Evolutionary conservation across 805 yeast genomes (phyloP), one percentile per base, ranked within the genome.

Genomic region (Kluyveromyces siamensis): DNA sequence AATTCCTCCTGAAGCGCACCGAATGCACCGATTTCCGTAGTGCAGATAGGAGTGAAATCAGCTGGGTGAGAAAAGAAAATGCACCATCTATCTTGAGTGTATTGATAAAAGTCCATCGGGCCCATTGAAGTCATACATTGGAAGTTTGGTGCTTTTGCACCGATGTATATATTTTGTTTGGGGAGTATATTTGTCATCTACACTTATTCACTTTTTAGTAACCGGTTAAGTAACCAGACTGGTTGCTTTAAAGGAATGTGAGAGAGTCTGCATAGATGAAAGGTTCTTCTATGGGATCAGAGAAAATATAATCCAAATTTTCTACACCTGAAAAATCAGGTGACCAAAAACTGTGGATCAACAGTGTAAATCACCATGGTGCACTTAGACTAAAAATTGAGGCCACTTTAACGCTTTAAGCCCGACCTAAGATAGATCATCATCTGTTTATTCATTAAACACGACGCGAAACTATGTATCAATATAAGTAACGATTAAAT

Each of bases 21-120:
- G 60, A 83, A 82, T 8, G 87, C 88, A 53, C 88, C 88, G 51
- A 83, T 72, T 66, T 83, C 89, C 46, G 89, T 83, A 54, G 88
- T 83, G 65, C 89, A 83, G 44, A 83, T 86, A 36, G 89, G 89
- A 18, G 89, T 83, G 72, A 79, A 83, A 63, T 83, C 88, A 55
- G 81, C 87, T 48, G 89, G 89, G 63, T 83, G 88, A 33, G 85
- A 79, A 69, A 83, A 83, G 53, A 83, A 73, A 39, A 83, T 79
- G 42, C 73, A 74, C 88, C 89, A 83, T 49, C 73, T 67, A 60
- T 74, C 72, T 36, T 81, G 85, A 50, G 77, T 72, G 67, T 68
- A 83, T 51, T 79, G 76, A 66, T 82, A 83, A 71, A 83, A 81
- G 53, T 76, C 74, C 52, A 83, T 72, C 52, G 74, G 72, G 47